A percentile compares a stretch with the other conserved stretches of the same genome.
Evolutionary conservation across 495 filamentous ascomycete species (phyloP).

Genomic region (Talaromyces nanjingensis): DNA sequence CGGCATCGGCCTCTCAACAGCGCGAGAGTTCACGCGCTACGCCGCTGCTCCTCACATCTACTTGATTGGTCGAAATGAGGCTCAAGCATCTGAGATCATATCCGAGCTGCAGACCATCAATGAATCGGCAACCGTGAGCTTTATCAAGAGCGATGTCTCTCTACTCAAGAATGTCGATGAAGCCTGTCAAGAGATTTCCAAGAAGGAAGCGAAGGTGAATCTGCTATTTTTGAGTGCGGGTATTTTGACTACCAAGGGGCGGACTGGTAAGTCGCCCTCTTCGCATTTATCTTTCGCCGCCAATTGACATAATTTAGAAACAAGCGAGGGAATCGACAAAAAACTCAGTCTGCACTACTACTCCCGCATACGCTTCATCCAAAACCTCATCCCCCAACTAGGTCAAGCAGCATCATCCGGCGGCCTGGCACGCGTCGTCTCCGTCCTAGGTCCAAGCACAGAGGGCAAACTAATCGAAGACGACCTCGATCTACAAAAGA

Average conservation of each 20-base stretch:
- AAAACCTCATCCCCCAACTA: constrained; percentile 57
- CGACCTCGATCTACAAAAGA: constrained; percentile 36
- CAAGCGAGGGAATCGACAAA: constrained; percentile 49
- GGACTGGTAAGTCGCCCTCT: constrained; percentile 16
- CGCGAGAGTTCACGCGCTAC: constrained; percentile 47
- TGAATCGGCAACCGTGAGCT: constrained; percentile 41
- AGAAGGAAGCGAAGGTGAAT: constrained; percentile 50
- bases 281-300: not conserved
- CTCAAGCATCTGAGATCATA: constrained; percentile 28
- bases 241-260: constrained; percentile 22
- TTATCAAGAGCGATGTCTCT: constrained; percentile 51
- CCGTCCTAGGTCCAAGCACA: constrained; percentile 42
- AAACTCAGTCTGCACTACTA: constrained; percentile 52
- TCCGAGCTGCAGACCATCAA: constrained; percentile 33
- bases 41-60: constrained; percentile 41
- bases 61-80: constrained; percentile 40
- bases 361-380: constrained; percentile 54
- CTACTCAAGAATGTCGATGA: constrained; percentile 54
- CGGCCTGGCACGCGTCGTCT: constrained; percentile 50
- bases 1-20: constrained; percentile 55
- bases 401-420: constrained; percentile 22
- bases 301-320: constrained; percentile 30
- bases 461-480: constrained; percentile 44
- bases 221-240: constrained; percentile 45
- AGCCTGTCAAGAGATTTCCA: constrained; percentile 48